phyloP scores from a whole-genome alignment of 176 grass and related monocot genomes.

The Phyllostachys edulis region DNA sequence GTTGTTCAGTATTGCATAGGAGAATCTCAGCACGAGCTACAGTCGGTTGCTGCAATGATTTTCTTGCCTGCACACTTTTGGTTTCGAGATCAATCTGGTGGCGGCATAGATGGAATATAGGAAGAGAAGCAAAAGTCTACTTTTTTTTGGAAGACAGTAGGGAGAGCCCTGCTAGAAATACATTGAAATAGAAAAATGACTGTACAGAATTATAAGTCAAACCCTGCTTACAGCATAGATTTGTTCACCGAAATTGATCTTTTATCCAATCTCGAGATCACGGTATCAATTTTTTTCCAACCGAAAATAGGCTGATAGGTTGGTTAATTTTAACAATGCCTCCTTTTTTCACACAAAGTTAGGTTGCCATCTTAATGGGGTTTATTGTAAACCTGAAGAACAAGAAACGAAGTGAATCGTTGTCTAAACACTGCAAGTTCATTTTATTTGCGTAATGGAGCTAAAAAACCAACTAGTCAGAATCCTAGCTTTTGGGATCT shows the following conservation, averaged over 20 bases:
- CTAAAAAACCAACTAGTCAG: neutral
- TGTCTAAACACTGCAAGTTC: neutral
- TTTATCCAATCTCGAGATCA: neutral
- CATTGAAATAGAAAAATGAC: neutral
- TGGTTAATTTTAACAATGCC: neutral
- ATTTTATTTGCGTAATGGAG: neutral
- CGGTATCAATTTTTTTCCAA: neutral
- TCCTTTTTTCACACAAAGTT: neutral
- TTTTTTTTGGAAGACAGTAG: neutral
- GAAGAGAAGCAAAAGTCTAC: neutral
- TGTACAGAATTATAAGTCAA: neutral
- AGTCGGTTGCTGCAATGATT: neutral
- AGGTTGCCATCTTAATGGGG: neutral
- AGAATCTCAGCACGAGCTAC: neutral
- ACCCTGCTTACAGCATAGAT: neutral
- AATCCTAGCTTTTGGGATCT: neutral
- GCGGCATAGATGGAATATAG: neutral
- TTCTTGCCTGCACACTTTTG: neutral
- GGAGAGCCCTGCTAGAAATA: neutral
- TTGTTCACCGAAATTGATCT: neutral
- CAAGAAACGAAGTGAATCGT: neutral
- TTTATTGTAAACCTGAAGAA: neutral
- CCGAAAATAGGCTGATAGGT: neutral
- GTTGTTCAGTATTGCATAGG: neutral
- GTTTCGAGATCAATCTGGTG: neutral